Evolutionary conservation across 306 rosid species (phyloP).

Genomic region (Rosa lucieae): DNA sequence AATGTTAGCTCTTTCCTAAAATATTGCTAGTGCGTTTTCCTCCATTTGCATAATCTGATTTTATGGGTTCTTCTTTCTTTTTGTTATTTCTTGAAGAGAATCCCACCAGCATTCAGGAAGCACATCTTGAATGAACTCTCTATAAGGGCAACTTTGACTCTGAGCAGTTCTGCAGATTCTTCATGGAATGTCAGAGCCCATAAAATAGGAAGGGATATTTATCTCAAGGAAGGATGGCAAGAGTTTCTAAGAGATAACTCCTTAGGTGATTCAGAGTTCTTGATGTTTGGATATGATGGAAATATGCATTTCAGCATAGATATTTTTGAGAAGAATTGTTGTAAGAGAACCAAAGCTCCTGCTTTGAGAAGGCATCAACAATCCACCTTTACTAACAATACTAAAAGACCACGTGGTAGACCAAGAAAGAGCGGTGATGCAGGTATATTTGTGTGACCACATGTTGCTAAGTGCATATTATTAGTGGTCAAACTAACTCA

Average conservation of each 20-base stretch:
- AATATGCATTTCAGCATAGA: conserved; percentile 4
- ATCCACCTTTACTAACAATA: neutral
- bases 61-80: neutral
- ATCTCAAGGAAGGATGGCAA: conserved; percentile 16
- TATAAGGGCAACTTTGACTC: neutral
- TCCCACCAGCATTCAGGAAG: conserved; percentile 10
- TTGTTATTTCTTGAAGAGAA: conserved; percentile 7
- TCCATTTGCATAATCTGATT: too few relatives aligned
- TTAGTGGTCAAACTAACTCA: neutral
- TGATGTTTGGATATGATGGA: conserved; percentile 12
- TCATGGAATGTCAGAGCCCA: neutral
- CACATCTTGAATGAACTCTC: neutral
- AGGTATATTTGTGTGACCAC: too few relatives aligned
- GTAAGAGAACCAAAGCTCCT: neutral
- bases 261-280: conserved; percentile 3
- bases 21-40: too few relatives aligned
- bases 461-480: neutral
- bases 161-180: neutral
- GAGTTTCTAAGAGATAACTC: conserved; percentile 16
- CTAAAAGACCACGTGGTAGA: neutral
- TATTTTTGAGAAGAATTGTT: neutral
- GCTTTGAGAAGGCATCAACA: neutral
- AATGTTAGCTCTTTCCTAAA: too few relatives aligned
- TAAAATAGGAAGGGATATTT: neutral
- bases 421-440: neutral